Percentiles rank a stretch among this genome's conserved stretches.
Evolutionary conservation across 257 asterid species (phyloP).

Genomic region (Przewalskia tangutica): DNA sequence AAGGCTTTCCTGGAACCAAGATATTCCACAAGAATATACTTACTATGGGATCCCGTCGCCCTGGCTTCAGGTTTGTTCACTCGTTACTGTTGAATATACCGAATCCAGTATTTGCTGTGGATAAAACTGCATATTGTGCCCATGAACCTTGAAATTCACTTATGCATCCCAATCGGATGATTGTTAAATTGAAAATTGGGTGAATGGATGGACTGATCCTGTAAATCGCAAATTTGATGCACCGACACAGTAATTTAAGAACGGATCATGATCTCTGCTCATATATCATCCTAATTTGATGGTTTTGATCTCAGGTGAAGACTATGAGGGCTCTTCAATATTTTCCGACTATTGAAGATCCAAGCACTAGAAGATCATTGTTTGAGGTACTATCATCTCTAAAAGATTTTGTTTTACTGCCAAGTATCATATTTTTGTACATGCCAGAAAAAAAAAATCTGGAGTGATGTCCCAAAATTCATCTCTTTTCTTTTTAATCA

Average conservation of each 20-base stretch:
- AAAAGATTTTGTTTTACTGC: not conserved
- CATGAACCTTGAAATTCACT: not conserved
- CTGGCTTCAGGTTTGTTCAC: slow-evolving; percentile 88
- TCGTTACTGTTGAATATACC: not conserved
- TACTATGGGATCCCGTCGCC: slow-evolving; percentile 99
- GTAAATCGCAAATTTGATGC: not conserved
- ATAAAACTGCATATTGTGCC: not conserved
- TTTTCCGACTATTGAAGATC: slow-evolving; percentile 96
- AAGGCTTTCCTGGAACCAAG: slow-evolving; percentile 93
- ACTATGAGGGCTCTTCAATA: slow-evolving; percentile 99
- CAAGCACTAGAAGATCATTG: slow-evolving; percentile 88
- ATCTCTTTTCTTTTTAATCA: slow-evolving; percentile 1
- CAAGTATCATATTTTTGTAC: not conserved
- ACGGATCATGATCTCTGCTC: not conserved
- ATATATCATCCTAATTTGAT: not conserved
- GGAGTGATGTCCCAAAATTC: not conserved
- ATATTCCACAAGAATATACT: slow-evolving; percentile 96
- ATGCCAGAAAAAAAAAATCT: not conserved
- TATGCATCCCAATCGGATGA: not conserved
- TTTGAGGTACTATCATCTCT: slow-evolving; percentile 62
- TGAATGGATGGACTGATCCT: not conserved
- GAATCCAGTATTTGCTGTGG: not conserved
- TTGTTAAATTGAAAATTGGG: not conserved
- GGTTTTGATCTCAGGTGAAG: slow-evolving; percentile 52
- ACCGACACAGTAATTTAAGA: not conserved